Base-by-base conservation (phyloP, 768 basidiomycete species). In the Boletus barrowsii region DNA sequence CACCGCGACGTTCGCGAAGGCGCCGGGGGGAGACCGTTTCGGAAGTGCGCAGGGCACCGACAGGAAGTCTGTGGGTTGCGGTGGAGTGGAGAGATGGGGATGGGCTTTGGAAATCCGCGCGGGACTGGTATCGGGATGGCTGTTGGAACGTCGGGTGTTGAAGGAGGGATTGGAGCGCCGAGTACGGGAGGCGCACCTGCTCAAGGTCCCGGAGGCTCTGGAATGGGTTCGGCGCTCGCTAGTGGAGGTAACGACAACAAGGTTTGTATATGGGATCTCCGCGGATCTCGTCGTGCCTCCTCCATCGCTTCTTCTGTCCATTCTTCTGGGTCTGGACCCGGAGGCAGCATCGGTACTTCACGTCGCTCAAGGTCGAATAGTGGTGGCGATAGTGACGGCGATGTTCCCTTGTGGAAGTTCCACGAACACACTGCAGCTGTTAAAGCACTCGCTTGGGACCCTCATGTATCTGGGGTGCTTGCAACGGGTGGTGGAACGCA, bases 221-320 rank as follows among this genome's bases (percentile, higher is more conserved):
- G 47, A 62, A 76, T 58, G 59, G 68, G 69, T 9, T 85, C 85
- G 9, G 79, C 79, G 30, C 80, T 99, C 5, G 96, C 96, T 4
- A 93, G 89, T 60, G 96, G 96, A 3, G 96, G 96, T 0, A 99
- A 99, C 68, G 96, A 99, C 72, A 99, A 99, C 74, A 98, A 98
- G 74, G 90, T 99, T 17, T 93, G 92, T 63, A 93, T 99, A 49
- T 99, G 95, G 92, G 94, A 98, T 67, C 73, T 93, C 51, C 79
- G 90, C 52, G 89, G 87, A 10, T 81, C 82, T 7, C 76, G 76
- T 61, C 70, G 67, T 51, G 66, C 67, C 4, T 68, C 67, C 11
- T 62, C 64, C 3, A 52, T 58, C 11, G 66, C 65, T 3, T 59
- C 68, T 9, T 69, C 65, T 22, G 53, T 63, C 1, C 62, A 65